Conservation (phyloP, 352 stramenopile species). For the Thraustochytrium sp. region DNA sequence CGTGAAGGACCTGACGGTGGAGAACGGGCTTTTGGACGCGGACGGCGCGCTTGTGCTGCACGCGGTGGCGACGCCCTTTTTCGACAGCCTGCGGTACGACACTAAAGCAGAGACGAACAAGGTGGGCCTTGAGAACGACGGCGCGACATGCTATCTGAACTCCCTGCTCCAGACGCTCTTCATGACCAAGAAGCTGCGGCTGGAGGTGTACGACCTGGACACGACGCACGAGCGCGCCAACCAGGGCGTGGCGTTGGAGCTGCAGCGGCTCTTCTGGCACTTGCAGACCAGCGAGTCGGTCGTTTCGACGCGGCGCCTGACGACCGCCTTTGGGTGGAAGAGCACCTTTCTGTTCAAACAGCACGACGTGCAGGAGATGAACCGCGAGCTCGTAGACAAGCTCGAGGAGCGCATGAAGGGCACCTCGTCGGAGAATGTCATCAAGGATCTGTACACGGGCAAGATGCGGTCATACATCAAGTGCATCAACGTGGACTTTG, state of each 20-base stretch:
- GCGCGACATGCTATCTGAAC: slow-evolving; percentile 59
- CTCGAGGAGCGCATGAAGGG: slow-evolving; percentile 44
- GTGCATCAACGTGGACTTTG: slow-evolving; percentile 47
- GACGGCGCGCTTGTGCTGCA: not conserved
- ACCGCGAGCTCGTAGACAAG: slow-evolving; percentile 50
- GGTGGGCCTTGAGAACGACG: slow-evolving; percentile 53
- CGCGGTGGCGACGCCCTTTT: not conserved
- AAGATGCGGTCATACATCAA: slow-evolving; percentile 44
- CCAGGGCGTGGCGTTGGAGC: slow-evolving; percentile 24
- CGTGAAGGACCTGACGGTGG: not conserved
- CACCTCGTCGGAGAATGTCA: slow-evolving; percentile 15
- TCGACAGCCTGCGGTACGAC: not conserved
- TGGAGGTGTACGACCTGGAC: slow-evolving; percentile 37
- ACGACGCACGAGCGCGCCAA: slow-evolving; percentile 33
- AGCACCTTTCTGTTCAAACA: slow-evolving; percentile 47
- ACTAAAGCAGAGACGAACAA: slow-evolving; percentile 4
- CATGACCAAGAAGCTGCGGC: slow-evolving; percentile 38
- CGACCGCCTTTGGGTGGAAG: slow-evolving; percentile 47
- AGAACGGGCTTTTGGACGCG: not conserved
- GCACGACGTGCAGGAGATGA: slow-evolving; percentile 56
- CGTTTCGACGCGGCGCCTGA: slow-evolving; percentile 36
- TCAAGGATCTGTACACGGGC: slow-evolving; percentile 43
- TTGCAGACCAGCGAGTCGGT: not conserved
- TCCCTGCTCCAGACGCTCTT: slow-evolving; percentile 55
- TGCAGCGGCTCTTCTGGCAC: slow-evolving; percentile 34